Evolutionary conservation across 2,329 filamentous ascomycete genomes (phyloP).

Genomic region (Microcyclosporella mali): DNA sequence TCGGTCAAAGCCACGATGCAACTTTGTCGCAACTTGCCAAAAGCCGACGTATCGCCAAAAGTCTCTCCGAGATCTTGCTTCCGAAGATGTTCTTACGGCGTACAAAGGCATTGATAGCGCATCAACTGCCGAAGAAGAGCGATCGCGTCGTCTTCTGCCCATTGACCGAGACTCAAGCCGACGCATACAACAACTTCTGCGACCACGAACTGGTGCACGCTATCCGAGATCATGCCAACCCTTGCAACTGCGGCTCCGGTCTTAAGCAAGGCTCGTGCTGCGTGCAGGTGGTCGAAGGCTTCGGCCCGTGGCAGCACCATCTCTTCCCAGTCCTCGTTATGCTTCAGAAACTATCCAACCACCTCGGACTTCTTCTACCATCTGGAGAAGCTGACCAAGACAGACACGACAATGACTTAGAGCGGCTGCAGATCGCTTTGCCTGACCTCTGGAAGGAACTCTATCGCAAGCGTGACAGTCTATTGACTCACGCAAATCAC

Average conservation of each 20-base stretch:
- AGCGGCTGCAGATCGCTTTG: slow-evolving; percentile 65
- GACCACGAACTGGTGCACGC: slow-evolving; percentile 62
- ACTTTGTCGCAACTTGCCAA: slow-evolving; percentile 74
- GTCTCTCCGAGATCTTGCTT: slow-evolving; percentile 78
- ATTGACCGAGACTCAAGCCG: slow-evolving; percentile 70
- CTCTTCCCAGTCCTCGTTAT: slow-evolving; percentile 81
- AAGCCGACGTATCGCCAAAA: slow-evolving; percentile 73
- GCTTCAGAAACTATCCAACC: slow-evolving; percentile 84
- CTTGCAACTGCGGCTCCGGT: slow-evolving; percentile 63
- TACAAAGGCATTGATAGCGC: slow-evolving; percentile 85
- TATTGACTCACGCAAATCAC: slow-evolving; percentile 74
- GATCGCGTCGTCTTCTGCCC: slow-evolving; percentile 94
- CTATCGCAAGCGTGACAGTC: slow-evolving; percentile 68
- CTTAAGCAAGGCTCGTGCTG: slow-evolving; percentile 81
- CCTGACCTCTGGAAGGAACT: slow-evolving; percentile 70
- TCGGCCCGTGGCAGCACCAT: slow-evolving; percentile 63
- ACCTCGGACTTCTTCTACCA: slow-evolving; percentile 83
- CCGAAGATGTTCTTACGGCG: slow-evolving; percentile 85
- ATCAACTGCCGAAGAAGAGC: slow-evolving; percentile 90
- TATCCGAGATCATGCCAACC: slow-evolving; percentile 61
- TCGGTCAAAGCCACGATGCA: slow-evolving; percentile 89
- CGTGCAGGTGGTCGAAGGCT: slow-evolving; percentile 52
- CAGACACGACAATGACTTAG: slow-evolving; percentile 72
- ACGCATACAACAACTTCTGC: slow-evolving; percentile 80
- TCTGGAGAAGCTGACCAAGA: slow-evolving; percentile 56